phyloP scores from a whole-genome alignment of 768 basidiomycete genomes.

The Punctularia strigosozonata region DNA sequence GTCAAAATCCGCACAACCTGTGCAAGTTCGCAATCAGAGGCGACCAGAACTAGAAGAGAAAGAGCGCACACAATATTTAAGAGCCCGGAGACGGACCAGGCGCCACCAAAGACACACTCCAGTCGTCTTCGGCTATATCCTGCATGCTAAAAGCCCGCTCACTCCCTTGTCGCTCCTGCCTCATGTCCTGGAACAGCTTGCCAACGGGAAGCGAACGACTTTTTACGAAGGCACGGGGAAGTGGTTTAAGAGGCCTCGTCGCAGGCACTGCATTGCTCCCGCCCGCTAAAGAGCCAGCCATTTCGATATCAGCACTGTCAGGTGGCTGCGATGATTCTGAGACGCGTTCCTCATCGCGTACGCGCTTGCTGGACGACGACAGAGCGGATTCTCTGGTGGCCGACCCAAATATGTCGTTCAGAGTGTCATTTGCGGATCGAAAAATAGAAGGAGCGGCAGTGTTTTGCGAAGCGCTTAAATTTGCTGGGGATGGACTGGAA shows the following conservation, averaged over 20 bases:
- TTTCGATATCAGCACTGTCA: constrained; percentile 4
- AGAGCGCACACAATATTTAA: too few relatives aligned
- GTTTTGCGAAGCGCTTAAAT: not conserved
- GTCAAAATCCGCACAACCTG: too few relatives aligned
- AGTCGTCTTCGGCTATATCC: too few relatives aligned
- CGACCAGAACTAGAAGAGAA: too few relatives aligned
- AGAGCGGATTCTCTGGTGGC: constrained; percentile 13
- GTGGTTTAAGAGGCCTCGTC: constrained; percentile 10
- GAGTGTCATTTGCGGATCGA: constrained; percentile 42
- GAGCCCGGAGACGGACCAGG: too few relatives aligned
- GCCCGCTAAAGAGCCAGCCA: not conserved
- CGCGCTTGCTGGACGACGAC: constrained; percentile 26
- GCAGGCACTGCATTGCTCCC: constrained; percentile 15
- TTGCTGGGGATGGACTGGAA: not conserved
- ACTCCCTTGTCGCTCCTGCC: too few relatives aligned
- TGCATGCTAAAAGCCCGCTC: too few relatives aligned
- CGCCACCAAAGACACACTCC: too few relatives aligned
- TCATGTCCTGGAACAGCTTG: too few relatives aligned
- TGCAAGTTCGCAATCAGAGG: too few relatives aligned
- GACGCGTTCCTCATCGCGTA: constrained; percentile 13
- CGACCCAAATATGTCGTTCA: constrained; percentile 34
- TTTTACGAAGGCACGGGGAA: not conserved
- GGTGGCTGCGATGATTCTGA: constrained; percentile 1
- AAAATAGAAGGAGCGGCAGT: constrained; percentile 25
- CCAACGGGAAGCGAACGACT: too few relatives aligned